Base-by-base conservation (phyloP, 495 filamentous ascomycete species). In the Penicillium canariense region DNA sequence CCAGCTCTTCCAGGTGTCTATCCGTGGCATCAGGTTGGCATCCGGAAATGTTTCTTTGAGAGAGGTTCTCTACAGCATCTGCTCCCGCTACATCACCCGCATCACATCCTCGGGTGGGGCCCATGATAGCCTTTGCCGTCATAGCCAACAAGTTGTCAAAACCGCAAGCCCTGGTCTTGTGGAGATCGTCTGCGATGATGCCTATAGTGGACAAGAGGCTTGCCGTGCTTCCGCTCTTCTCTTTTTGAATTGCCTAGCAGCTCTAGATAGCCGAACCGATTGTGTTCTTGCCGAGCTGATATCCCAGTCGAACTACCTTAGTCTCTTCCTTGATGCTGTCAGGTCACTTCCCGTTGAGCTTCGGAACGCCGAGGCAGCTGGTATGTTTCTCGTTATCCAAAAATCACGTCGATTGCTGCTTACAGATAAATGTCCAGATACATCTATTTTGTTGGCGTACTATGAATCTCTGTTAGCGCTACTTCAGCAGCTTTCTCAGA, bases 111-210 rank as follows among this genome's bases (percentile, higher is more conserved):
- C 68, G 3, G 60, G 62, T 20, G 48, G 64, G 18, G 57, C 59
- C n/a, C 66, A 75, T 40, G 64, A 70, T 10, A 66, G 48, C 23
- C 74, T 77, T 5, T 76, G 78, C 39, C 77, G 80, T 40, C 86
- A 90, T 57, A 88, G 82, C 35, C 82, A 87, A 48, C 87, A 85
- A 54, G 84, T 87, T 2, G 81, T 97, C 60, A 91, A 87, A 58
- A 70, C 82, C 15, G 81, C 87, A 30, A 91, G 94, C 48, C 86
- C 89, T 55, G 80, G 84, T 50, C 75, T 96, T 7, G 79, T 97
- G 44, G 89, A 94, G 63, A 83, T 89, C 12, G 79, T 96, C 52
- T 97, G 91, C 66, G 93, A 97, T 67, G 94, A 99, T 76, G 94
- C 91, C 48, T 90, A 91, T 68, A 84, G 84, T 54, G 90, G 90